Evolutionary conservation across 768 basidiomycete species (phyloP), one percentile per base, ranked within the genome.

Genomic region (Mrakia blollopis): DNA sequence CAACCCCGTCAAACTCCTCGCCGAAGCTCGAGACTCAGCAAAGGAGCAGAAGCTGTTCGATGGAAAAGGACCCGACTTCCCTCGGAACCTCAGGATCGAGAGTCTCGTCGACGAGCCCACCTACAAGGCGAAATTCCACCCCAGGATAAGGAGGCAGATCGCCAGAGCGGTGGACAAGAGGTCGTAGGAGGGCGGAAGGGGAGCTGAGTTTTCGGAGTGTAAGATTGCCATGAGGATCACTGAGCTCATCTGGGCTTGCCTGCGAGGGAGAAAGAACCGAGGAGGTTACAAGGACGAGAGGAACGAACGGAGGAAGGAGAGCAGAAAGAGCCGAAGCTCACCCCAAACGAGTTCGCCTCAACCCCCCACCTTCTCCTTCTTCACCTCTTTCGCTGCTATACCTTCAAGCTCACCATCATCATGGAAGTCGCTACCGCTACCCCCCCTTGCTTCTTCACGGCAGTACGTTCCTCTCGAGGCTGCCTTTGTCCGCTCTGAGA

Each of bases 41-140:
- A 32, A 50, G 54, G 67, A 52, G 16, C 16, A 28, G 23, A n/a
- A n/a, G 1, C 37, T 72, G 18, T 32, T 1, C 21, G 35, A 52
- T 21, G 71, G 35, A 10, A 37, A 37, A 23, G 52, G 50, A 28
- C 2, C 1, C 54, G 37, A 37, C 1, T 70, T 76, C 52, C 76
- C 76, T 11, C 3, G 25, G 21, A 77, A 77, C 71, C 30, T 77
- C 21, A 65, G 62, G 62, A 68, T 77, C n/a, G 71, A 77, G 63
- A 73, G 47, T 52, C 57, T 44, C 14, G 76, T 77, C 50, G 76
- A 77, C 72, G 61, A 71, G 63, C n/a, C n/a, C n/a, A n/a, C n/a
- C n/a, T n/a, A n/a, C n/a, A n/a, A 72, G 32, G 72, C 25, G 28
- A 35, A 28, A 25, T 71, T 41, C 28, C 16, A 14, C 3, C 21